These are phyloP conservation scores for Candida maris DNA, from an alignment of 805 yeast species.

Conservation along the genomic window DNA sequence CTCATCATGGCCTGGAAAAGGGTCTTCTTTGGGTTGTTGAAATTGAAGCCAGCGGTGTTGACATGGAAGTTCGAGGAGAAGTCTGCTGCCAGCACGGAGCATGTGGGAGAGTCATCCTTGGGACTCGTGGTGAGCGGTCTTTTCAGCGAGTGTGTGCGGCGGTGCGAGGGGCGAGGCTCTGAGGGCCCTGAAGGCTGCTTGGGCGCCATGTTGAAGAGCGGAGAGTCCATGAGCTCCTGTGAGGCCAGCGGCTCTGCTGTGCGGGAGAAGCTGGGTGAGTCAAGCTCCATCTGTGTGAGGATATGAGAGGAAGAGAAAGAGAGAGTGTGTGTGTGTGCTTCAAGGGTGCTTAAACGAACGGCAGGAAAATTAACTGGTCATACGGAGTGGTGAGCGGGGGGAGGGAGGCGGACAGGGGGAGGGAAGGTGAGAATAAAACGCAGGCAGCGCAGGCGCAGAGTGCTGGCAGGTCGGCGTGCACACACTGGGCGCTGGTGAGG, in stretches of 20 bases:
- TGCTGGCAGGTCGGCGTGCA: no score
- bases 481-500: no score
- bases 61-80: conserved; percentile 37
- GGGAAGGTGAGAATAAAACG: no score
- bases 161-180: conserved; percentile 12
- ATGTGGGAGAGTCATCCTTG: conserved; percentile 39
- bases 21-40: conserved; percentile 22
- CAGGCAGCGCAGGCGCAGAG: no score
- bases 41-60: conserved; percentile 14
- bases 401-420: no score
- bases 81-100: conserved; percentile 35
- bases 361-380: no score
- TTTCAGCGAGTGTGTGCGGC: conserved; percentile 24
- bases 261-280: conserved; percentile 19
- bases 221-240: conserved; percentile 22
- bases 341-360: no score
- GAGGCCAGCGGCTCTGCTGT: conserved; percentile 7
- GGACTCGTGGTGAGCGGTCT: conserved; percentile 33
- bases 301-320: conserved; percentile 2
- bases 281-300: conserved; percentile 23
- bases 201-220: conserved; percentile 14
- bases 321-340: no score
- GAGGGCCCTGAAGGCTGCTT: conserved; percentile 4
- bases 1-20: conserved; percentile 21
- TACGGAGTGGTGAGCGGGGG: no score